These are phyloP conservation scores for Sonneratia caseolaris DNA, from an alignment of 345 rosid species.

Conservation along the genomic window DNA sequence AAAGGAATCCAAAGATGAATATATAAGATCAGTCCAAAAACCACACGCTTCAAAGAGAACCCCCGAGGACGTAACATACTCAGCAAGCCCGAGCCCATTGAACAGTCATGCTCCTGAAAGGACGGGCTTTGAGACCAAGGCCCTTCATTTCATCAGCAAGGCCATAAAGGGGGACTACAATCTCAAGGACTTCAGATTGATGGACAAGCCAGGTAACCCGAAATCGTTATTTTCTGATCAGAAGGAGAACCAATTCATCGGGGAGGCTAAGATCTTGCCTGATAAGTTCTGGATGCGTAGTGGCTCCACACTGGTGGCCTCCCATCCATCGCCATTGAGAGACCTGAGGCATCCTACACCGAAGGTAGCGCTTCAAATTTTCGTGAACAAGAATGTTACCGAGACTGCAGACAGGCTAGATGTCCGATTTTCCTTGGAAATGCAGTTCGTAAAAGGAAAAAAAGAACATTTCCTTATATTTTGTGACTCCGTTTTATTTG, in stretches of 20 bases:
- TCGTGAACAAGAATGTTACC: too few relatives aligned
- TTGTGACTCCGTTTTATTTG: not conserved
- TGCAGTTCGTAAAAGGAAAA: too few relatives aligned
- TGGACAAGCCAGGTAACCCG: slow-evolving; percentile 30
- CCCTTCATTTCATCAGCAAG: slow-evolving; percentile 83
- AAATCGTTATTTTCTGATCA: slow-evolving; percentile 21
- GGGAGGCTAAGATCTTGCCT: slow-evolving; percentile 31
- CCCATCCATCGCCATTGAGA: slow-evolving; percentile 49
- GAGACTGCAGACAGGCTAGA: too few relatives aligned
- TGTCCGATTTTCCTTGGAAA: too few relatives aligned
- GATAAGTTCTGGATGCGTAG: slow-evolving; percentile 28
- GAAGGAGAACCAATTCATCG: slow-evolving; percentile 35
- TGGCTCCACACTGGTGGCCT: slow-evolving; percentile 36
- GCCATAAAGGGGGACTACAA: slow-evolving; percentile 72
- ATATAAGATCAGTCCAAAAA: slow-evolving; percentile 35
- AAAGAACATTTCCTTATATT: not conserved
- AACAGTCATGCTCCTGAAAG: slow-evolving; percentile 31
- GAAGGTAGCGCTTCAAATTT: slow-evolving; percentile 26
- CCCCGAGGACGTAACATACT: slow-evolving; percentile 9
- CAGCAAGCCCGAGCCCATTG: slow-evolving; percentile 26
- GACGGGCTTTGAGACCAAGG: slow-evolving; percentile 59
- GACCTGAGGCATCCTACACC: slow-evolving; percentile 62
- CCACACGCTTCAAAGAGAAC: slow-evolving; percentile 8
- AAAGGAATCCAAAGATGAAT: slow-evolving; percentile 38
- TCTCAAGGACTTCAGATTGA: slow-evolving; percentile 37